Evolutionary conservation across 2,329 filamentous ascomycete species (phyloP), one percentile per base, ranked within the genome.

Genomic region (Endocalyx cinctus): DNA sequence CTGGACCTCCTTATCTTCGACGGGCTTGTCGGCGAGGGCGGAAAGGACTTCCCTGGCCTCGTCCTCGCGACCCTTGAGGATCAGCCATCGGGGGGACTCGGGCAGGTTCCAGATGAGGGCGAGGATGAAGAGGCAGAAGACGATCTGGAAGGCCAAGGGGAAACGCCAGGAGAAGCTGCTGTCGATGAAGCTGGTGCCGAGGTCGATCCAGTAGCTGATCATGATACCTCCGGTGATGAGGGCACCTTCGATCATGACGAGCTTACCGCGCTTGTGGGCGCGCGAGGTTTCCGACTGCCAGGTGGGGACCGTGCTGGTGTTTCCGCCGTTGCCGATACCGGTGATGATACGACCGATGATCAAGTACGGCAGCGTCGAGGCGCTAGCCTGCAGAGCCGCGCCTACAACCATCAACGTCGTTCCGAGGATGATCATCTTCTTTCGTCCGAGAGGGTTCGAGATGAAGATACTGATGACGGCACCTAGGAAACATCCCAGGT

Each of bases 221-320:
- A 70, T 72, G 51, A 77, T 72, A 22, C 74, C 74, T 16, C 66
- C 63, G 0, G 72, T 74, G 41, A 79, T 76, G 33, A 77, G 59
- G 5, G 72, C 71, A 13, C 73, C 73, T 49, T 79, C 74, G 29
- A 78, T 67, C 70, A 77, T 76, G 51, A 79, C 72, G 17, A 77
- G 59, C 43, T 74, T 75, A n/a, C 74, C 74, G 30, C 74, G 64
- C 45, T 75, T 72, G 46, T 79, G 69, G 4, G 72, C 61, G 12
- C 66, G 68, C 25, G 72, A 77, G 1, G 70, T 74, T 50, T 79
- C 76, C 0, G 73, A 74, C 38, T 79, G 73, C 74, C 75, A 80
- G 30, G 73, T 77, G 4, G 75, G 75, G 10, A 74, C 66, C 2
- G 67, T 70, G 1, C 60, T 62, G 0, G 62, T 66, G 34, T 64